Percentiles rank a stretch among this genome's conserved stretches.
phyloP scores from a whole-genome alignment of 768 basidiomycete genomes.

The Leccinellum albellum region DNA sequence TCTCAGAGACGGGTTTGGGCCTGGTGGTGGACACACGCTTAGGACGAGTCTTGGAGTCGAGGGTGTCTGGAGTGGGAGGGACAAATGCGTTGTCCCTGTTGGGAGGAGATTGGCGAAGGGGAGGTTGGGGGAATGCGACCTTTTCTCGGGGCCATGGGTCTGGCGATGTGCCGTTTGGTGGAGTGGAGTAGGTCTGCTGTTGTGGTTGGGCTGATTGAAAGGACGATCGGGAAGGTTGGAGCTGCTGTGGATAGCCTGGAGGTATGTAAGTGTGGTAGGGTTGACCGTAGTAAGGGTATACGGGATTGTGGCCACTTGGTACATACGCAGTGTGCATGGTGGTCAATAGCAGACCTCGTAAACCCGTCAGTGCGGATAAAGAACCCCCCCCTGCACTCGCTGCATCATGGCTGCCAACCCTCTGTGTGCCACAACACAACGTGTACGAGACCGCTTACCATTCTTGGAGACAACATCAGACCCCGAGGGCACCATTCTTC shows the following conservation, averaged over 20 bases:
- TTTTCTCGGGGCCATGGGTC: conserved; percentile 36
- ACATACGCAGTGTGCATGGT: conserved; percentile 13
- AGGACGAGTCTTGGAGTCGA: conserved; percentile 26
- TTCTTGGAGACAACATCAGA: conserved; percentile 31
- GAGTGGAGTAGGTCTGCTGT: conserved; percentile 21
- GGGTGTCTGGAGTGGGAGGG: conserved; percentile 21
- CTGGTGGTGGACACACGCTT: conserved; percentile 35
- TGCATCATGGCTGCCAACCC: conserved; percentile 25
- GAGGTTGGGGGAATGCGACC: conserved; percentile 25
- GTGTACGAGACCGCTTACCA: conserved; percentile 25
- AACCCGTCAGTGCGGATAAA: conserved; percentile 4
- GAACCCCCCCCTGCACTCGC: conserved; percentile 5
- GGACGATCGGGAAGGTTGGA: neutral
- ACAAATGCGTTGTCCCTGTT: conserved; percentile 16
- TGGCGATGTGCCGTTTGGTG: conserved; percentile 32
- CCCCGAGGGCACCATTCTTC: neutral
- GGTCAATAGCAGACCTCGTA: conserved; percentile 4
- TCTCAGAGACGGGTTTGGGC: conserved; percentile 22
- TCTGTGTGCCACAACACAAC: conserved; percentile 15
- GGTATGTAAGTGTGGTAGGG: conserved; percentile 38
- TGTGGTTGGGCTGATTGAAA: conserved; percentile 7
- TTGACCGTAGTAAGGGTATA: conserved; percentile 46
- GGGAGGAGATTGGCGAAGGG: conserved; percentile 18
- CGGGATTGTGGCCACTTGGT: conserved; percentile 34
- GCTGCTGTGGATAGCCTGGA: conserved; percentile 23